phyloP scores from a whole-genome alignment of 108 stramenopile species.

The Nannochloropsis gaditana region DNA sequence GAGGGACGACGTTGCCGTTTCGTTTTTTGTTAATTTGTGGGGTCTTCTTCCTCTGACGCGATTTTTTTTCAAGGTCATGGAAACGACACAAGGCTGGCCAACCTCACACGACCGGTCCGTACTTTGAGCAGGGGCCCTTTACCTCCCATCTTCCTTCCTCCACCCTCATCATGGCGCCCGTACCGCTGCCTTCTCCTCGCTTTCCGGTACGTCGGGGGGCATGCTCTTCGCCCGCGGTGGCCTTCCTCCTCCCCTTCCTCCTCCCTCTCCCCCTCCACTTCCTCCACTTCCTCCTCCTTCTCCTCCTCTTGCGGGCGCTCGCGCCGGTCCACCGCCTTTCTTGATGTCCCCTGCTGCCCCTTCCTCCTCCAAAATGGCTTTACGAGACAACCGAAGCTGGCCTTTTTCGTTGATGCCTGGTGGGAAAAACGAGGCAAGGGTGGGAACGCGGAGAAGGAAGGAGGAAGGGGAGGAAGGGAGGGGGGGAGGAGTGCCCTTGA shows the following conservation, averaged over 20 bases:
- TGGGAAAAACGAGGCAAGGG: slow-evolving; percentile 25
- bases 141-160: not conserved
- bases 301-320: not conserved
- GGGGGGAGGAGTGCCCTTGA: not conserved
- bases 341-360: slow-evolving; percentile 21
- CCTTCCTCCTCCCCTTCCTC: not conserved
- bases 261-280: not conserved
- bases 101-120: too few relatives aligned
- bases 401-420: slow-evolving; percentile 45
- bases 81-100: too few relatives aligned
- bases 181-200: not conserved
- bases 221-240: not conserved
- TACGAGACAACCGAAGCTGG: slow-evolving; percentile 39
- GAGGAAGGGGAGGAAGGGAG: not conserved
- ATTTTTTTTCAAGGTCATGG: not conserved
- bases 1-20: not conserved
- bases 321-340: slow-evolving; percentile 9
- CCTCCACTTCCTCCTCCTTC: not conserved
- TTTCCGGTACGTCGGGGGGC: too few relatives aligned
- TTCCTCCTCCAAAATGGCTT: slow-evolving; percentile 31
- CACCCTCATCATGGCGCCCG: not conserved
- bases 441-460: not conserved
- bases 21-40: not conserved
- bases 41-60: not conserved
- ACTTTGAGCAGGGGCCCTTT: not conserved